Conservation (phyloP, 202 grass and related monocot genomes). For the Carex arenaria region DNA sequence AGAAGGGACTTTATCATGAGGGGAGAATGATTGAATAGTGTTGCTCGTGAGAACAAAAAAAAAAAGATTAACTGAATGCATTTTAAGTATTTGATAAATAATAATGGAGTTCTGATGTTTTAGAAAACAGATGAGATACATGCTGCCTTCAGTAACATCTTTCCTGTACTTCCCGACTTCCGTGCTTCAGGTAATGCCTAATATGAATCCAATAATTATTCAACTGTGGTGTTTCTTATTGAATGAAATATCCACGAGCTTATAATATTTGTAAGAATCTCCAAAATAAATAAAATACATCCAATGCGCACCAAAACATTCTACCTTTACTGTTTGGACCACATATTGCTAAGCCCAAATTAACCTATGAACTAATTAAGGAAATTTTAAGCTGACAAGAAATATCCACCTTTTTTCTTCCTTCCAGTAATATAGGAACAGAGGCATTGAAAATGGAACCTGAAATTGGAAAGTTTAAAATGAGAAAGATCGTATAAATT, state of each 20-base stretch:
- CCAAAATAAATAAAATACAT: background rate
- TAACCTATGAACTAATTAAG: background rate
- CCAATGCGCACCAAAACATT: background rate
- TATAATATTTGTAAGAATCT: background rate
- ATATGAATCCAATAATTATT: background rate
- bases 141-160: constrained; percentile 11
- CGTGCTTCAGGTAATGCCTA: background rate
- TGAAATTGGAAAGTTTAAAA: background rate
- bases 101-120: constrained; percentile 7
- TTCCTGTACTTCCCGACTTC: constrained; percentile 16
- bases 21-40: no score
- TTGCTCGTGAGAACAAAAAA: background rate
- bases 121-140: constrained; percentile 13
- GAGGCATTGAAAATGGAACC: background rate
- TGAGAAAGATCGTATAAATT: background rate
- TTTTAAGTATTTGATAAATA: background rate
- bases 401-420: background rate
- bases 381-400: background rate
- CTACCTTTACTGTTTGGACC: background rate
- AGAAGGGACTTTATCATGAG: background rate
- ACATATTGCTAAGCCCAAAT: background rate
- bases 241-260: background rate
- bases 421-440: background rate
- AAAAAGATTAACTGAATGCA: background rate
- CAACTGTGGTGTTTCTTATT: background rate